Percentiles rank a stretch among this genome's conserved stretches.
These are phyloP conservation scores for Pyrenopolyporus hunteri DNA, from an alignment of 495 filamentous ascomycete genomes.

Conservation along the genomic window DNA sequence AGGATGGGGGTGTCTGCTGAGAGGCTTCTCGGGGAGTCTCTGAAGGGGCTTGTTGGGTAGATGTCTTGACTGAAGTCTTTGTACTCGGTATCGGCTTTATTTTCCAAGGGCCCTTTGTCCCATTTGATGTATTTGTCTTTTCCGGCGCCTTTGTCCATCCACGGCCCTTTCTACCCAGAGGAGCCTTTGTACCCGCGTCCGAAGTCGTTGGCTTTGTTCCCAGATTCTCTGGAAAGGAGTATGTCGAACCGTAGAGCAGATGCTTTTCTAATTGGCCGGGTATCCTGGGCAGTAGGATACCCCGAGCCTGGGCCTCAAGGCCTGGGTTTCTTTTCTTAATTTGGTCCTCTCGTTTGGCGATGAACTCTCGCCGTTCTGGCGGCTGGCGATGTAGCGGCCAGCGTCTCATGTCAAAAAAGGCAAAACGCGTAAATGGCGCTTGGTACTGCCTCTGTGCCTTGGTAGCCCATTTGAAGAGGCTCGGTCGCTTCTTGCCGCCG, in stretches of 20 bases:
- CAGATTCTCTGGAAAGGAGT: neutral
- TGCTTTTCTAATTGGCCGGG: constrained; percentile 14
- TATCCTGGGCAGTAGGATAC: constrained; percentile 35
- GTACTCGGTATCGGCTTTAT: constrained; percentile 5
- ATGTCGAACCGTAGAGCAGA: neutral
- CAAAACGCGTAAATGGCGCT: constrained; percentile 27
- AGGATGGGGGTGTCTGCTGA: no score
- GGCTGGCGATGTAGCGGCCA: constrained; percentile 33
- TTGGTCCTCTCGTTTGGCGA: constrained; percentile 31
- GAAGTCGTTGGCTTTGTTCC: constrained; percentile 15
- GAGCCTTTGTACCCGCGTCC: constrained; percentile 5
- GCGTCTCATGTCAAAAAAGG: constrained; percentile 40
- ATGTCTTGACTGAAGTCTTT: constrained; percentile 8
- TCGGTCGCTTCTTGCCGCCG: constrained; percentile 29
- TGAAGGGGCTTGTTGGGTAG: neutral
- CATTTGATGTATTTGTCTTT: neutral
- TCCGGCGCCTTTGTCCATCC: no score
- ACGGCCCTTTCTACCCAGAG: neutral
- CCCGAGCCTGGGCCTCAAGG: constrained; percentile 12
- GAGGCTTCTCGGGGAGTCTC: neutral
- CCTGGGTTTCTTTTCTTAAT: constrained; percentile 20
- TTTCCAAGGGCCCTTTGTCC: neutral
- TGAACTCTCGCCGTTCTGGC: constrained; percentile 6
- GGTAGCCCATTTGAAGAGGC: constrained; percentile 43
- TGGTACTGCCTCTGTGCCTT: constrained; percentile 38